Conservation (phyloP, 257 asterid species). For the Scutellaria barbata region DNA sequence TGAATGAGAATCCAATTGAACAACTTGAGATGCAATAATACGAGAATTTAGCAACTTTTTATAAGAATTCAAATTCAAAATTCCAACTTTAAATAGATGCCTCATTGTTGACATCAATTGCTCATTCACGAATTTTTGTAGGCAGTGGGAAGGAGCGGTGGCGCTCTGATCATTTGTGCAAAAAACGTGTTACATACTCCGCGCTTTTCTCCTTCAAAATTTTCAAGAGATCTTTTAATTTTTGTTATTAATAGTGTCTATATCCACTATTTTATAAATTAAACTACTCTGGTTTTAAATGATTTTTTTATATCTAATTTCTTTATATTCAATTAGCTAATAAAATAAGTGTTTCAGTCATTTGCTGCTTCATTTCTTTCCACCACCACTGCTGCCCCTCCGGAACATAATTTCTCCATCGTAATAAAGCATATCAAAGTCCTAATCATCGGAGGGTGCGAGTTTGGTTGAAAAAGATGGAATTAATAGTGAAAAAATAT, state of each 20-base stretch:
- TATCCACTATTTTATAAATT: no score
- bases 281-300: no score
- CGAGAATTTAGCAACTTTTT: constrained; percentile 27
- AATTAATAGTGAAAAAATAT: constrained; percentile 61
- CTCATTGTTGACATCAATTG: constrained; percentile 39
- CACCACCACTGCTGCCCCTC: background rate
- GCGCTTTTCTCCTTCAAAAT: constrained; percentile 35
- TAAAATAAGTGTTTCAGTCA: background rate
- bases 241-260: no score
- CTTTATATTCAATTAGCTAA: no score
- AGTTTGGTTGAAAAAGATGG: constrained; percentile 47
- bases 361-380: background rate
- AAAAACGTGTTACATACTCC: background rate
- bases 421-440: background rate
- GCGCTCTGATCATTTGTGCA: background rate
- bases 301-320: no score
- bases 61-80: constrained; percentile 35
- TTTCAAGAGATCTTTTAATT: no score
- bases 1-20: constrained; percentile 41
- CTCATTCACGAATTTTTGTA: background rate
- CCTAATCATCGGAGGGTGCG: background rate
- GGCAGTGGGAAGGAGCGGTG: background rate
- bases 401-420: constrained; percentile 9
- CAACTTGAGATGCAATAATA: constrained; percentile 31
- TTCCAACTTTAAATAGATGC: constrained; percentile 35